A percentile compares a stretch with the other conserved stretches of the same genome.
Conservation (phyloP, 2,329 filamentous ascomycete genomes). For the Coleophoma crateriformis region DNA sequence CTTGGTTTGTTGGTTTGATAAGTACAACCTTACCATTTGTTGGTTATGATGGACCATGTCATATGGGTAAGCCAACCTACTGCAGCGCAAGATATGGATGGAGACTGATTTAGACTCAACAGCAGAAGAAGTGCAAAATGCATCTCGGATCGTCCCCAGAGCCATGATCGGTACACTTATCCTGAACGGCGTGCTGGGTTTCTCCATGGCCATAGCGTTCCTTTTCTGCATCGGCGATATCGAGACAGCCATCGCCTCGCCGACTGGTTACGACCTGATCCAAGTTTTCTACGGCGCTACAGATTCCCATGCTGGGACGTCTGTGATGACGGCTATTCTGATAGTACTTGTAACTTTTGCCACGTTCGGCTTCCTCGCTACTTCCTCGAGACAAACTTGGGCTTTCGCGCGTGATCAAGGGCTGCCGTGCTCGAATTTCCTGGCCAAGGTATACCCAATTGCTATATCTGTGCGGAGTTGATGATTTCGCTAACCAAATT, state of each 20-base stretch:
- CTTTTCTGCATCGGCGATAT: slow-evolving; percentile 35
- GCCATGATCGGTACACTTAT: slow-evolving; percentile 42
- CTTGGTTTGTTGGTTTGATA: slow-evolving; percentile 39
- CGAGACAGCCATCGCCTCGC: slow-evolving; percentile 37
- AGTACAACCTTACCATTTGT: slow-evolving; percentile 30
- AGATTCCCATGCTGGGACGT: slow-evolving; percentile 30
- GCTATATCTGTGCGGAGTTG: too few species aligned
- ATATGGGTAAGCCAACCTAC: slow-evolving; percentile 18
- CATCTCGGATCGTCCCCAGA: slow-evolving; percentile 42
- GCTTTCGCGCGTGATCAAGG: slow-evolving; percentile 37
- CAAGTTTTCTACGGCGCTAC: slow-evolving; percentile 44
- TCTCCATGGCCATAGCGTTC: slow-evolving; percentile 50
- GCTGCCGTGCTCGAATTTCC: background rate
- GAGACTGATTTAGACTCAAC: background rate
- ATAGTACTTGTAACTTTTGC: slow-evolving; percentile 29
- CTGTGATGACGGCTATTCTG: slow-evolving; percentile 18
- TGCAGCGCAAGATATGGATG: slow-evolving; percentile 33
- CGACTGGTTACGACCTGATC: slow-evolving; percentile 50
- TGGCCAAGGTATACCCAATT: slow-evolving; percentile 11
- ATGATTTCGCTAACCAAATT: too few species aligned
- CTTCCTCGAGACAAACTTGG: slow-evolving; percentile 35
- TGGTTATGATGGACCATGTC: slow-evolving; percentile 19
- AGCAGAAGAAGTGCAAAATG: slow-evolving; percentile 41
- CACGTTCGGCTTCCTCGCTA: slow-evolving; percentile 28
- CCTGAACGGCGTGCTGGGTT: slow-evolving; percentile 46